Conservation (phyloP, 805 yeast species). For the Wickerhamomyces ciferrii region DNA sequence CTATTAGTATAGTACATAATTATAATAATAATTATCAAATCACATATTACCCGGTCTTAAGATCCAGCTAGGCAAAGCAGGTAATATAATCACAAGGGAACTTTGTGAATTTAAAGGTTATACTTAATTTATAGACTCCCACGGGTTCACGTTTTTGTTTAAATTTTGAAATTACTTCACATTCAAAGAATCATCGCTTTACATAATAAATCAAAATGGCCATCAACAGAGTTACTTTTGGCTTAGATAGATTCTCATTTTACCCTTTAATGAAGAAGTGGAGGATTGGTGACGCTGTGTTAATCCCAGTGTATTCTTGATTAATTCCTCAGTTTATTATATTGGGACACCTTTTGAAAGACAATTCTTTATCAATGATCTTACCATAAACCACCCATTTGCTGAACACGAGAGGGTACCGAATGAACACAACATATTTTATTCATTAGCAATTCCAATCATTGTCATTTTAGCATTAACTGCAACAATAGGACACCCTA, state of each 20-base stretch:
- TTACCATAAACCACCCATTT: conserved; percentile 76
- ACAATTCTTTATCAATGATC: conserved; percentile 71
- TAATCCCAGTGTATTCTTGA: conserved; percentile 25
- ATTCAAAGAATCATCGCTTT: background rate
- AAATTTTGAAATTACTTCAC: background rate
- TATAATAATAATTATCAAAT: too few relatives aligned
- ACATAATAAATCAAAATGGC: background rate
- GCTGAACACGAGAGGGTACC: conserved; percentile 72
- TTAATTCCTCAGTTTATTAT: conserved; percentile 27
- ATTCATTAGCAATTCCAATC: conserved; percentile 48
- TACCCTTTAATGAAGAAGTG: conserved; percentile 26
- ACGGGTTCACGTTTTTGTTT: background rate
- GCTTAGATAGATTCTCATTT: conserved; percentile 17
- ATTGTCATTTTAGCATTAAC: conserved; percentile 29
- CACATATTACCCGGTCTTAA: background rate
- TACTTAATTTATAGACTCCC: background rate
- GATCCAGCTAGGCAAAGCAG: background rate
- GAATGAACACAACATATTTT: conserved; percentile 44
- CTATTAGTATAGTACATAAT: too few relatives aligned
- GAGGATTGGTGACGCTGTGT: conserved; percentile 31
- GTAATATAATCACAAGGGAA: too few relatives aligned
- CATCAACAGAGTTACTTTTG: conserved; percentile 20
- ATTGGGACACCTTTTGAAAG: conserved; percentile 63
- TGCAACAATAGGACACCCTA: conserved; percentile 32
- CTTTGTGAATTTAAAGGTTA: background rate